Evolutionary conservation across 1,284 basidiomycete genomes (phyloP).

Genomic region (Earliella scabrosa): DNA sequence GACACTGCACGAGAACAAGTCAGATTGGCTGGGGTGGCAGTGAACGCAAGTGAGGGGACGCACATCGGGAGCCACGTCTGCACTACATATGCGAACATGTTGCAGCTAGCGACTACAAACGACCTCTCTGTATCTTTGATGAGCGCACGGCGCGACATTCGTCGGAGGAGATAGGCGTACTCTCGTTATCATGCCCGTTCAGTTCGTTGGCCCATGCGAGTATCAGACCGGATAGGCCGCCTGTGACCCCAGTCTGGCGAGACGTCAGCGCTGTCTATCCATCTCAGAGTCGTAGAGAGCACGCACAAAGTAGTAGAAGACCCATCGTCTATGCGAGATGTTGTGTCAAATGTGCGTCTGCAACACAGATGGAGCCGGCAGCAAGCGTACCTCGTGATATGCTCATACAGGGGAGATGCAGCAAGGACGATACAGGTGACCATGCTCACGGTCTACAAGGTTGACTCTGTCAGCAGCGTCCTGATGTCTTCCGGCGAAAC

Average conservation of each 20-base stretch:
- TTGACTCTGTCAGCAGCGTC: conserved; percentile 12
- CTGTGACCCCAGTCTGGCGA: conserved; percentile 29
- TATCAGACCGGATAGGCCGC: conserved; percentile 43
- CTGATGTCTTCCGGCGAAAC: too few relatives aligned
- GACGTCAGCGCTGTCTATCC: neutral
- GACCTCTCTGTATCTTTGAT: conserved; percentile 47
- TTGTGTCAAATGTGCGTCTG: too few relatives aligned
- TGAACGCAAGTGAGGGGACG: too few relatives aligned
- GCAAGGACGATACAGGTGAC: conserved; percentile 40
- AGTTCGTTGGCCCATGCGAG: conserved; percentile 48
- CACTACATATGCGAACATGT: conserved; percentile 43
- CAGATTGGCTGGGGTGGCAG: too few relatives aligned
- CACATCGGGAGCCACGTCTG: conserved; percentile 43
- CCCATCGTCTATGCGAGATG: conserved; percentile 42
- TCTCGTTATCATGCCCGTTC: conserved; percentile 43
- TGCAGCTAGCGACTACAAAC: conserved; percentile 45
- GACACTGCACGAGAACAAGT: conserved; percentile 29
- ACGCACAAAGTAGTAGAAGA: conserved; percentile 44
- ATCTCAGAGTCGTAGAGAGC: neutral
- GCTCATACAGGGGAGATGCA: conserved; percentile 39
- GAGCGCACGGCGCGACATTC: too few relatives aligned
- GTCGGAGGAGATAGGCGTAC: too few relatives aligned
- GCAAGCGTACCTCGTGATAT: conserved; percentile 42
- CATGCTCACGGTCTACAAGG: conserved; percentile 41
- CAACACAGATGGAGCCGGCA: too few relatives aligned